Evolutionary conservation across 371 early-diverging fungal genomes (phyloP).

Genomic region (Funneliformis caledonium): DNA sequence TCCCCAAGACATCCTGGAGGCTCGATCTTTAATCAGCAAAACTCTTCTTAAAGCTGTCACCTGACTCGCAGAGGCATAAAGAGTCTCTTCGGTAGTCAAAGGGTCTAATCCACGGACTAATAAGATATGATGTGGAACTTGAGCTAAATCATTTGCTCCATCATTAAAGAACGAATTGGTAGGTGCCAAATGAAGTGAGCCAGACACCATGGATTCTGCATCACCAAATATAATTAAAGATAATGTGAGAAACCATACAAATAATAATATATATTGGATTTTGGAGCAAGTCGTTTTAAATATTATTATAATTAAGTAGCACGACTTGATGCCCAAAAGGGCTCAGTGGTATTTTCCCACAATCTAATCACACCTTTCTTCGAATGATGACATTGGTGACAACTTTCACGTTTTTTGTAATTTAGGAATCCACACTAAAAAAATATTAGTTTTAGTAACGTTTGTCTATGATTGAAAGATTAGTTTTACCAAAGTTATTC

Average conservation of each 20-base stretch:
- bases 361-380: conserved; percentile 27
- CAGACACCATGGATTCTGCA: conserved; percentile 28
- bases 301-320: not conserved
- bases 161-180: conserved; percentile 32
- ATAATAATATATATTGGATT: not conserved
- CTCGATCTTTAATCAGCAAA: conserved; percentile 38
- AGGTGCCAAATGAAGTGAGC: conserved; percentile 30
- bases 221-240: conserved; percentile 15
- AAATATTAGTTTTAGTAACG: not conserved
- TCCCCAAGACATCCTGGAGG: conserved; percentile 37
- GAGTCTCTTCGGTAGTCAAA: conserved; percentile 38
- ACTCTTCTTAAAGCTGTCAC: conserved; percentile 12
- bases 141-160: conserved; percentile 23
- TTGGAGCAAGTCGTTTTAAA: not conserved
- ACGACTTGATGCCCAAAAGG: not conserved
- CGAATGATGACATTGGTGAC: conserved; percentile 30
- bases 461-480: not conserved
- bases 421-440: conserved; percentile 28
- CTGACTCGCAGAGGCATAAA: conserved; percentile 4
- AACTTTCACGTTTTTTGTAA: conserved; percentile 30
- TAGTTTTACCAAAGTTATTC: not conserved
- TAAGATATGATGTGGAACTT: conserved; percentile 30
- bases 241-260: conserved; percentile 8
- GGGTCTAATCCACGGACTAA: conserved; percentile 40
- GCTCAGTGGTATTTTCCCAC: not conserved